Evolutionary conservation across 495 filamentous ascomycete genomes (phyloP).

Genomic region (Ramalina intermedia): DNA sequence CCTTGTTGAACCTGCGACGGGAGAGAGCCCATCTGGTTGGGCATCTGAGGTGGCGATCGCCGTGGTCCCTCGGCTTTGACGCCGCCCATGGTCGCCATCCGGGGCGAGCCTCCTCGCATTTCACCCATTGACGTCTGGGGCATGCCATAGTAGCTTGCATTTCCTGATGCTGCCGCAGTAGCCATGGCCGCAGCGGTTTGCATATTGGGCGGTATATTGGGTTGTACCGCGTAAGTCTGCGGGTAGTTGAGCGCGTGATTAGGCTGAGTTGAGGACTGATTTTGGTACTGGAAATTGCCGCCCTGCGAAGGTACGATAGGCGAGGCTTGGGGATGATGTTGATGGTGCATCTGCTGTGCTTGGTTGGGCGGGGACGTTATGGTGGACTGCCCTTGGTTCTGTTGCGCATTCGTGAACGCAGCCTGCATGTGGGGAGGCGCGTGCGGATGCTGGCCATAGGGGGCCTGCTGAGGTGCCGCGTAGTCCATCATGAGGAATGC

Average conservation of each 20-base stretch:
- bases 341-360: constrained; percentile 36
- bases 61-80: constrained; percentile 39
- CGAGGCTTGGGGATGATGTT: constrained; percentile 37
- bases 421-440: constrained; percentile 34
- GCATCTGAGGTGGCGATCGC: constrained; percentile 35
- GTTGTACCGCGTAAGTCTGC: constrained; percentile 31
- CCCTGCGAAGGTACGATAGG: constrained; percentile 40
- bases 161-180: constrained; percentile 38
- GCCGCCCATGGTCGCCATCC: constrained; percentile 30
- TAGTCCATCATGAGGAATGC: constrained; percentile 35
- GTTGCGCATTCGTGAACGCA: constrained; percentile 32
- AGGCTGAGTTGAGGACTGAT: constrained; percentile 18
- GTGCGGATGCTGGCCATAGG: constrained; percentile 41
- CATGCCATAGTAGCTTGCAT: constrained; percentile 29
- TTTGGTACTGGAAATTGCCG: constrained; percentile 35
- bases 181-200: constrained; percentile 41
- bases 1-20: constrained; percentile 32
- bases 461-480: constrained; percentile 37
- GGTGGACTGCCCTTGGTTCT: constrained; percentile 30
- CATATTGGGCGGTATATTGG: constrained; percentile 24
- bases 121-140: constrained; percentile 34
- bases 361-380: constrained; percentile 39
- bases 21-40: constrained; percentile 37
- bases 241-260: constrained; percentile 35
- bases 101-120: constrained; percentile 34